Evolutionary conservation across 2,329 filamentous ascomycete species (phyloP).

Genomic region (Penicillium italicum): DNA sequence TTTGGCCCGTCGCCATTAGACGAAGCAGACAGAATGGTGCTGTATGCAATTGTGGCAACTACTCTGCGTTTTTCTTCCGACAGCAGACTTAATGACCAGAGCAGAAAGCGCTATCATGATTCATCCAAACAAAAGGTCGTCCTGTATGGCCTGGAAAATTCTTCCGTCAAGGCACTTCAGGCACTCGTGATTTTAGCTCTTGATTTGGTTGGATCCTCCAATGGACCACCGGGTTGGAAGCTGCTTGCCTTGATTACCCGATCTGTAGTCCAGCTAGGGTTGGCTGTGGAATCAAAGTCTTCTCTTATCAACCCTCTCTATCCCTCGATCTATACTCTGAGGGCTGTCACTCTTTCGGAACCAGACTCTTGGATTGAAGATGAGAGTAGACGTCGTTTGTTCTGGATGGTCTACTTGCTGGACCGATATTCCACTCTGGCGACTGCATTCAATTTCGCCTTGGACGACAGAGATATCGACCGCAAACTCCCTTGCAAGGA

Average conservation of each 20-base stretch:
- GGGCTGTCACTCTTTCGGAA: slow-evolving; percentile 80
- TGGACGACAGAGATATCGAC: slow-evolving; percentile 87
- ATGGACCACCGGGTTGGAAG: slow-evolving; percentile 90
- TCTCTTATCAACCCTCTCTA: slow-evolving; percentile 73
- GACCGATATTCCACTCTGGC: slow-evolving; percentile 88
- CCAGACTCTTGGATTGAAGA: slow-evolving; percentile 84
- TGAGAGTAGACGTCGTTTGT: slow-evolving; percentile 75
- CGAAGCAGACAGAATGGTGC: slow-evolving; percentile 74
- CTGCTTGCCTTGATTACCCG: slow-evolving; percentile 83
- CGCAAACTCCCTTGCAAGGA: slow-evolving; percentile 82
- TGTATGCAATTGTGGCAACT: slow-evolving; percentile 86
- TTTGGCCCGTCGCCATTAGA: slow-evolving; percentile 74
- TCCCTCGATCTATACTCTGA: slow-evolving; percentile 82
- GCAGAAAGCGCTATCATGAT: slow-evolving; percentile 70
- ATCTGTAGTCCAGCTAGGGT: slow-evolving; percentile 80
- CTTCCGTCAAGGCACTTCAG: slow-evolving; percentile 81
- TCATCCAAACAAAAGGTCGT: slow-evolving; percentile 81
- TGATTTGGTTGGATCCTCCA: slow-evolving; percentile 79
- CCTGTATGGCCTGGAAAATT: slow-evolving; percentile 83
- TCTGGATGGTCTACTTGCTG: slow-evolving; percentile 92
- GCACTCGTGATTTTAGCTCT: slow-evolving; percentile 82
- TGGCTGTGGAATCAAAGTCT: slow-evolving; percentile 79
- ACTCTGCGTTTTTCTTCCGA: slow-evolving; percentile 82
- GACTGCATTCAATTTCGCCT: slow-evolving; percentile 85
- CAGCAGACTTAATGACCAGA: slow-evolving; percentile 66